phyloP scores from a whole-genome alignment of 345 rosid genomes.

The Clausena lansium region DNA sequence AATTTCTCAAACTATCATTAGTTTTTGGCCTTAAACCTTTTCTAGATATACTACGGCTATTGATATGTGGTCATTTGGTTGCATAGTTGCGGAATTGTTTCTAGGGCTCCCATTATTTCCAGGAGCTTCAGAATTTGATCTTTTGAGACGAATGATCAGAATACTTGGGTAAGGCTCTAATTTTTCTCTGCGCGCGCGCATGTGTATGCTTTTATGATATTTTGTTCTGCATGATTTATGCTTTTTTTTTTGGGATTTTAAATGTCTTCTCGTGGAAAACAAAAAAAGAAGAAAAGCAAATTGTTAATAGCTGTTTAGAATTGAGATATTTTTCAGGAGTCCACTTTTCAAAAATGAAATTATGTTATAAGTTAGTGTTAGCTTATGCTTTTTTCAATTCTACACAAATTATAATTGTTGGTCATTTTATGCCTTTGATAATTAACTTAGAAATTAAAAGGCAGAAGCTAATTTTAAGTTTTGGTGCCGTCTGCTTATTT shows the following conservation, averaged over 20 bases:
- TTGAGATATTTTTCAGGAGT: not conserved
- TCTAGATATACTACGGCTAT: constrained; percentile 92
- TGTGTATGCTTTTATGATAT: not conserved
- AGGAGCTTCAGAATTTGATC: constrained; percentile 98
- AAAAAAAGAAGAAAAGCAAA: not conserved
- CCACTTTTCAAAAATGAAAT: not conserved
- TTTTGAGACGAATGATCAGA: constrained; percentile 83
- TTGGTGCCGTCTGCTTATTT: not conserved
- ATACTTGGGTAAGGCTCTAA: constrained; percentile 73
- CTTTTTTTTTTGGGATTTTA: not conserved
- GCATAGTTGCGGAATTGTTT: constrained; percentile 98
- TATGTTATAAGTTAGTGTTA: not conserved
- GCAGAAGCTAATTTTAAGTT: not conserved
- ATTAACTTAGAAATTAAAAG: not conserved
- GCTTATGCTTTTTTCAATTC: not conserved
- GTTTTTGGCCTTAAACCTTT: constrained; percentile 42
- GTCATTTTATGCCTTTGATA: not conserved
- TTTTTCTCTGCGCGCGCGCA: not conserved
- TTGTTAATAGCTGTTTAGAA: not conserved
- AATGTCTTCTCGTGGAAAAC: not conserved
- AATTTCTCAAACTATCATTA: constrained; percentile 10
- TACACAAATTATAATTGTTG: not conserved
- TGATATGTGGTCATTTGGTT: constrained; percentile 99
- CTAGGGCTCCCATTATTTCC: constrained; percentile 97
- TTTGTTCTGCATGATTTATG: not conserved